phyloP scores from a whole-genome alignment of 192 early-diverging fungal species.

The Coemansia sp. region DNA sequence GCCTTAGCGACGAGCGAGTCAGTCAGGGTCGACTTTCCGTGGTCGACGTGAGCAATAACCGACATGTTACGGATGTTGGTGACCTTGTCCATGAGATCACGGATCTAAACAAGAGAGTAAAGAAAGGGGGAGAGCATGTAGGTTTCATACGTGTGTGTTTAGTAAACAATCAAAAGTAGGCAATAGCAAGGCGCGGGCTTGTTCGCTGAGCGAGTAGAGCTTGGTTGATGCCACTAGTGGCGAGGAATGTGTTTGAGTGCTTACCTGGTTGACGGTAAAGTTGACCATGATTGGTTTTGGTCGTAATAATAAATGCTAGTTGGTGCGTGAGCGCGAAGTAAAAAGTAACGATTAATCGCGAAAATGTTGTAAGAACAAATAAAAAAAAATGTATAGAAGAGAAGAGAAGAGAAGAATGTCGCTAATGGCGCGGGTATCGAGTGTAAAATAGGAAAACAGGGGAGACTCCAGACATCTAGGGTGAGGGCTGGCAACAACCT shows the following conservation, averaged over 20 bases:
- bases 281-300: neutral
- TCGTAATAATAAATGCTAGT: neutral
- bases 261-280: neutral
- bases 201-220: neutral
- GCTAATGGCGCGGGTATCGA: neutral
- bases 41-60: slow-evolving; percentile 99
- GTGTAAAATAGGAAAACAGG: neutral
- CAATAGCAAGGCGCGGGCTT: neutral
- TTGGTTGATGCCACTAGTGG: neutral
- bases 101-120: slow-evolving; percentile 53
- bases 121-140: slow-evolving; percentile 26
- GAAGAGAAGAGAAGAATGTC: neutral
- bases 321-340: too few species aligned
- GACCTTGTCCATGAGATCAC: slow-evolving; percentile 82
- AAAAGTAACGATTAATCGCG: neutral
- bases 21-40: slow-evolving; percentile 95
- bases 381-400: neutral
- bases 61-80: slow-evolving; percentile 99
- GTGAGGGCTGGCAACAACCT: neutral
- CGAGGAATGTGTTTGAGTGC: neutral
- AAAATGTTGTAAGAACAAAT: neutral
- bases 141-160: too few species aligned
- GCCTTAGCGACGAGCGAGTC: slow-evolving; percentile 97
- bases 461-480: neutral
- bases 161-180: too few species aligned